A percentile compares a stretch with the other conserved stretches of the same genome.
phyloP scores from a whole-genome alignment of 441 rosid genomes.

The Macaranga tanarius region DNA sequence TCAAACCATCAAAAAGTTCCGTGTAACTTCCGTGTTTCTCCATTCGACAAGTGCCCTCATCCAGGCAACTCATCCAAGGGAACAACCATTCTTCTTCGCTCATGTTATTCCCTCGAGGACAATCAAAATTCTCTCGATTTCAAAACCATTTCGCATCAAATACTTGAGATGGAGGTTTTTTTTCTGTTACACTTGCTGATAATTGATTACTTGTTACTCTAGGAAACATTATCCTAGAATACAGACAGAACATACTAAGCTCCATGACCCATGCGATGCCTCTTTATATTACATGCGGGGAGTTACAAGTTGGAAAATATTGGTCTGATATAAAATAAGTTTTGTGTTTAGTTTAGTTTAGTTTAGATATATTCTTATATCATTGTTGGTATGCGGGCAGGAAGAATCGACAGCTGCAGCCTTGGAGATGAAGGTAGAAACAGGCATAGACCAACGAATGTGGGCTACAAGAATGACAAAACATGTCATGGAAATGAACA shows the following conservation, averaged over 20 bases:
- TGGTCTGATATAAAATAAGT: background rate
- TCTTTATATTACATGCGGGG: background rate
- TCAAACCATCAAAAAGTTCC: constrained; percentile 32
- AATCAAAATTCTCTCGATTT: constrained; percentile 13
- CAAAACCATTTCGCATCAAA: constrained; percentile 29
- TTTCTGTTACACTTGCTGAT: background rate
- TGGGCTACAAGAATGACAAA: constrained; percentile 46
- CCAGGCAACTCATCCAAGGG: constrained; percentile 27
- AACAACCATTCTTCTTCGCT: constrained; percentile 21
- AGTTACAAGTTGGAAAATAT: background rate
- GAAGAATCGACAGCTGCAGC: constrained; percentile 34
- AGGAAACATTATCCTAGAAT: background rate
- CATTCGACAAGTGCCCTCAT: constrained; percentile 41
- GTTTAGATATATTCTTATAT: background rate
- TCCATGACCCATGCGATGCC: background rate
- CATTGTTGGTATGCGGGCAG: constrained; percentile 32
- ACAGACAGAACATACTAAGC: background rate
- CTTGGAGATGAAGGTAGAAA: constrained; percentile 44
- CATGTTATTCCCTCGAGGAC: constrained; percentile 22
- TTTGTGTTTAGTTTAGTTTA: background rate
- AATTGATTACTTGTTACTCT: background rate
- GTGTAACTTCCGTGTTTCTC: constrained; percentile 30
- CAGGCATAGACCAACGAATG: constrained; percentile 27
- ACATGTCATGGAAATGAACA: constrained; percentile 52
- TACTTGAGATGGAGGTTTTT: constrained; percentile 44